These are phyloP conservation scores for Penicillium sp. DNA, from an alignment of 2,329 filamentous ascomycete genomes.

Conservation along the genomic window DNA sequence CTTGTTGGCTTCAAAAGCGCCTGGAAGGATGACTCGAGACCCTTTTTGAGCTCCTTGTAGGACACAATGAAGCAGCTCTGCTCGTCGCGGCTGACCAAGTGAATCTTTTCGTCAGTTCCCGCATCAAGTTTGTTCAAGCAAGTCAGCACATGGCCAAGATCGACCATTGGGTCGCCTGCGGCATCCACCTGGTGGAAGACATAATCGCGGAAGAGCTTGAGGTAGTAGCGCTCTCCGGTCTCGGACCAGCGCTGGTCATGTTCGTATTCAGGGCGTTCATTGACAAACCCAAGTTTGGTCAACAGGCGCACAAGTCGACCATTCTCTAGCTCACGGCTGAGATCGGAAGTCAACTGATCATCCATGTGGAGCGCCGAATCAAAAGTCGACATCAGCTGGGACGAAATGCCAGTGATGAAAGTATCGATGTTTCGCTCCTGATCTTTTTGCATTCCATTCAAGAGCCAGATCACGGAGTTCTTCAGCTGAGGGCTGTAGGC, in stretches of 20 bases:
- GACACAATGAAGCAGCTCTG: conserved; percentile 84
- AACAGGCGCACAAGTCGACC: conserved; percentile 76
- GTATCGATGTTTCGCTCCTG: conserved; percentile 71
- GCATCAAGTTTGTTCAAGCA: conserved; percentile 92
- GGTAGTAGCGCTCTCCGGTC: conserved; percentile 84
- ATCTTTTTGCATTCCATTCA: conserved; percentile 62
- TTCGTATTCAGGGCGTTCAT: conserved; percentile 84
- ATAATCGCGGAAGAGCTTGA: conserved; percentile 95
- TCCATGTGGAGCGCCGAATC: conserved; percentile 76
- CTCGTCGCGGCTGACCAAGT: conserved; percentile 83
- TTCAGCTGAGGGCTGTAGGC: conserved; percentile 76
- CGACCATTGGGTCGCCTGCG: conserved; percentile 76
- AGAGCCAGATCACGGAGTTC: conserved; percentile 77
- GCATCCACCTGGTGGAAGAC: conserved; percentile 94
- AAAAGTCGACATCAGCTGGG: conserved; percentile 71
- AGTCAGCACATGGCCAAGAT: conserved; percentile 81
- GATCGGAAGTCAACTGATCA: conserved; percentile 69
- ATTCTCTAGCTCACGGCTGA: conserved; percentile 84
- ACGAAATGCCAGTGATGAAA: conserved; percentile 74
- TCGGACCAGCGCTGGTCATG: conserved; percentile 81
- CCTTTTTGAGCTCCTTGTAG: conserved; percentile 80
- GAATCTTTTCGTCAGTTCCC: conserved; percentile 80
- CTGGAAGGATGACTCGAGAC: conserved; percentile 60
- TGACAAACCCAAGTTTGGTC: conserved; percentile 82
- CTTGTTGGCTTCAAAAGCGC: conserved; percentile 52